Conservation (phyloP, 352 stramenopile genomes). For the Thraustotheca clavata region DNA sequence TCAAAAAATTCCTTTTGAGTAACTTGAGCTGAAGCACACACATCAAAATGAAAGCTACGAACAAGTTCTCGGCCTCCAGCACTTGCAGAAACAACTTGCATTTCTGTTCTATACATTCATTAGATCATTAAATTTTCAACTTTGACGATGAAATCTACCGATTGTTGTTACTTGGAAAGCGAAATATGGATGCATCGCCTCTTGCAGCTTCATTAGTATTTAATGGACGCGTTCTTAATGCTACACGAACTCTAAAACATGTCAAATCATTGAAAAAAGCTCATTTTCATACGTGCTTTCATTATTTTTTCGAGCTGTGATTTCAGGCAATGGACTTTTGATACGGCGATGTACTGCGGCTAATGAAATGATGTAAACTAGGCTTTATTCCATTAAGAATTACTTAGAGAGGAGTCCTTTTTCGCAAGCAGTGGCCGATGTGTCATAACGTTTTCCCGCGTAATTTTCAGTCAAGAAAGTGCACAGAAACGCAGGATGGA, state of each 20-base stretch:
- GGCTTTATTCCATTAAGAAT: too few species aligned
- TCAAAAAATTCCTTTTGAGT: slow-evolving; percentile 59
- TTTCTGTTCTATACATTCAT: background rate
- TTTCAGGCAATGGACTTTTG: background rate
- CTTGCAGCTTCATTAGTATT: slow-evolving; percentile 38
- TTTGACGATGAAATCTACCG: background rate
- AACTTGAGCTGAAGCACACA: slow-evolving; percentile 53
- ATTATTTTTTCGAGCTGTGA: background rate
- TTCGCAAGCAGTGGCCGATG: too few species aligned
- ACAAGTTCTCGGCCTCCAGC: slow-evolving; percentile 47
- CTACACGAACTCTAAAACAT: slow-evolving; percentile 37
- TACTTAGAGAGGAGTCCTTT: too few species aligned
- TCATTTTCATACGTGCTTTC: slow-evolving; percentile 4
- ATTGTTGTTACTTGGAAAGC: slow-evolving; percentile 42
- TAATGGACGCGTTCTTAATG: slow-evolving; percentile 55
- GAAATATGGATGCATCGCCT: slow-evolving; percentile 44
- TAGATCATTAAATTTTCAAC: slow-evolving; percentile 25
- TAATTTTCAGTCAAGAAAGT: too few species aligned
- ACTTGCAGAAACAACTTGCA: slow-evolving; percentile 30
- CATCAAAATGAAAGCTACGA: slow-evolving; percentile 67
- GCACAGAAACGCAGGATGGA: too few species aligned
- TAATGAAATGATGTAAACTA: too few species aligned
- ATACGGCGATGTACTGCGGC: too few species aligned
- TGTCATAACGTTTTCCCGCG: too few species aligned
- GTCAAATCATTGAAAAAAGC: background rate